Conservation (phyloP, 345 rosid species). For the Bruguiera gymnorhiza region DNA sequence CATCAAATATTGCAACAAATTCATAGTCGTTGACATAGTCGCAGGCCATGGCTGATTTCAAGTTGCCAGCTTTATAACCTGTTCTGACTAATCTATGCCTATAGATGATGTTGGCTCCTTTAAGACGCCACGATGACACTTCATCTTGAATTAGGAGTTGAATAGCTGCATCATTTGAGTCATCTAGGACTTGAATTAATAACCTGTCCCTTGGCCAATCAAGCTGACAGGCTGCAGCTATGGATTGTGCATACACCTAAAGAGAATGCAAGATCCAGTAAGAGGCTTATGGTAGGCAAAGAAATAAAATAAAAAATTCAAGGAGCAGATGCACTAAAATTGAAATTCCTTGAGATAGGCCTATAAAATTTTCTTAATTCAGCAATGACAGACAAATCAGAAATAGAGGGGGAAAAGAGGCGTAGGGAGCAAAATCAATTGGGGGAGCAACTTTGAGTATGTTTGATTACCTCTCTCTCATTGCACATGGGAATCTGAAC, state of each 20-base stretch:
- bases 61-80: conserved; percentile 92
- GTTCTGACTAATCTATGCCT: conserved; percentile 79
- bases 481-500: conserved; percentile 99
- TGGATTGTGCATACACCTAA: conserved; percentile 79
- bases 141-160: conserved; percentile 73
- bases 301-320: too few species aligned
- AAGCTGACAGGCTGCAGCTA: conserved; percentile 72
- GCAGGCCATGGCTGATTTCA: conserved; percentile 84
- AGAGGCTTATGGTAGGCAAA: background rate
- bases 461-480: conserved; percentile 64
- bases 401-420: conserved; percentile 5
- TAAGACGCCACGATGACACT: conserved; percentile 62
- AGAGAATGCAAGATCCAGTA: background rate
- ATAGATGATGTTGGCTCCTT: conserved; percentile 76
- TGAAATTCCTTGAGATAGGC: too few species aligned
- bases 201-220: conserved; percentile 86
- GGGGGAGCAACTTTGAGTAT: background rate
- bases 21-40: conserved; percentile 80
- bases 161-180: conserved; percentile 63
- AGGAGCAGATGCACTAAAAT: too few species aligned
- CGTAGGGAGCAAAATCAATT: too few species aligned
- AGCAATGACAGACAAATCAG: background rate
- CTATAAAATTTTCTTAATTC: too few species aligned
- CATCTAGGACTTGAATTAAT: conserved; percentile 84
- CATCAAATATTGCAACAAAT: conserved; percentile 74